These are phyloP conservation scores for Talaromyces thailandensis DNA, from an alignment of 495 filamentous ascomycete species.

Conservation along the genomic window DNA sequence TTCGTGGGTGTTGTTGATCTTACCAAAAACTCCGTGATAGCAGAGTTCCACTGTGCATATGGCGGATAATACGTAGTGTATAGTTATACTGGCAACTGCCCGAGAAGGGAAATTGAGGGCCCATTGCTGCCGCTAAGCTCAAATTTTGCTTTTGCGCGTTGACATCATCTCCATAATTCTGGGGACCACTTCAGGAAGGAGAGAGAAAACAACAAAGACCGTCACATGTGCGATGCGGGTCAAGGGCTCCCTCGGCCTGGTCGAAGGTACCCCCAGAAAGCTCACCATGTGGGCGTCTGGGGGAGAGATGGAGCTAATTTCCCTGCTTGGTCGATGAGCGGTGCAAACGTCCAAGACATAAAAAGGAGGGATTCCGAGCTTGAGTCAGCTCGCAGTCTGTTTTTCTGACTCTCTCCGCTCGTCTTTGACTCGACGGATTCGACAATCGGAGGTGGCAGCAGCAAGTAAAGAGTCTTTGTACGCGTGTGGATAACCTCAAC, in stretches of 20 bases:
- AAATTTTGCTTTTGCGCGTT: conserved; percentile 1
- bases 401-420: background rate
- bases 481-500: background rate
- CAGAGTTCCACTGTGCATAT: background rate
- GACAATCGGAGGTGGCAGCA: conserved; percentile 4
- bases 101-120: background rate
- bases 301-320: background rate
- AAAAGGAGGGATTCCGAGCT: background rate
- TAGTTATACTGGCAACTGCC: too few species aligned
- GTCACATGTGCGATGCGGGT: conserved; percentile 6
- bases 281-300: background rate
- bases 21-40: background rate
- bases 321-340: background rate
- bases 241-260: background rate
- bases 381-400: background rate
- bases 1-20: background rate
- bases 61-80: background rate
- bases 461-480: background rate
- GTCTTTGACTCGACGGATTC: conserved; percentile 4
- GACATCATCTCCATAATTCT: background rate
- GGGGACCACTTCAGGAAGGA: background rate
- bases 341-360: background rate
- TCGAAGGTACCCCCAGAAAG: background rate
- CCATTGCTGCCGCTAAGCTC: background rate
- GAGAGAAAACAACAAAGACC: background rate